Conservation (phyloP, 169 alveolate genomes). For the Babesia ovata region DNA sequence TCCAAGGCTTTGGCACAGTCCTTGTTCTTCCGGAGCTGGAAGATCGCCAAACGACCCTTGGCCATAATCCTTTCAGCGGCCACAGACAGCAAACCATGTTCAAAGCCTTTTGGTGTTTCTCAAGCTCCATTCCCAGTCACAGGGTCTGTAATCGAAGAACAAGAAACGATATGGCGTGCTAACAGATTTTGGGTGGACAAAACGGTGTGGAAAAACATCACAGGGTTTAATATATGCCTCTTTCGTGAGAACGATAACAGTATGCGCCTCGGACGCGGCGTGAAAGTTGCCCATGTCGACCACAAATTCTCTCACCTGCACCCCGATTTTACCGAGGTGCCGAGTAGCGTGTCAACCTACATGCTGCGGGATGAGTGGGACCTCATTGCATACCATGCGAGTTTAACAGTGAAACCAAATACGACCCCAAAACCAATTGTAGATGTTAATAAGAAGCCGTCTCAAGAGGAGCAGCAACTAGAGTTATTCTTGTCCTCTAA, state of each 20-base stretch:
- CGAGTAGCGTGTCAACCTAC: slow-evolving; percentile 43
- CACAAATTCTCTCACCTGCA: slow-evolving; percentile 47
- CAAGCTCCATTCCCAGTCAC: slow-evolving; percentile 16
- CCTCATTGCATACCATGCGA: not conserved
- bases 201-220: not conserved
- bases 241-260: not conserved
- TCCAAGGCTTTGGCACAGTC: slow-evolving; percentile 26
- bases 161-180: slow-evolving; percentile 35
- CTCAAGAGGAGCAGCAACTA: not conserved
- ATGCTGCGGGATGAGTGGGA: slow-evolving; percentile 59
- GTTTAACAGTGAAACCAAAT: too few relatives aligned
- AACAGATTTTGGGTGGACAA: slow-evolving; percentile 20
- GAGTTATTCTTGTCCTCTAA: not conserved
- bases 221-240: slow-evolving; percentile 33
- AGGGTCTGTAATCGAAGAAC: slow-evolving; percentile 1
- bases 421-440: too few relatives aligned
- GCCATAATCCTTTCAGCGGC: slow-evolving; percentile 31
- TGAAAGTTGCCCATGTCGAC: slow-evolving; percentile 18
- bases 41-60: slow-evolving; percentile 11
- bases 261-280: slow-evolving; percentile 40
- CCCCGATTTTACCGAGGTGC: slow-evolving; percentile 25
- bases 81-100: not conserved
- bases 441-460: too few relatives aligned
- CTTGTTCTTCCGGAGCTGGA: slow-evolving; percentile 57
- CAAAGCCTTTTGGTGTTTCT: slow-evolving; percentile 33